A percentile compares a stretch with the other conserved stretches of the same genome.
These are phyloP conservation scores for Paraleonurus japonicus DNA, from an alignment of 257 asterid species.

Conservation along the genomic window DNA sequence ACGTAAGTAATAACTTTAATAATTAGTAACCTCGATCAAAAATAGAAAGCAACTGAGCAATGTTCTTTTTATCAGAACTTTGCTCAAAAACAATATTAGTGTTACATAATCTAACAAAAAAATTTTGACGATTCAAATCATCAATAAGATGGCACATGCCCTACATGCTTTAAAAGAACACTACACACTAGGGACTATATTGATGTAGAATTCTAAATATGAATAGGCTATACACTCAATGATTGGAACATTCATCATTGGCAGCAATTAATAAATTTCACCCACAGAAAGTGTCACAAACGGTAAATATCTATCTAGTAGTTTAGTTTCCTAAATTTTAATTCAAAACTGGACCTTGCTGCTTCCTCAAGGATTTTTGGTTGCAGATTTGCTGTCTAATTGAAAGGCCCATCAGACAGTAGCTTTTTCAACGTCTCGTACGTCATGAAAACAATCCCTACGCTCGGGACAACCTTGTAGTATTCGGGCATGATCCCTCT, in stretches of 20 bases:
- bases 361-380: slow-evolving; percentile 11
- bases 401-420: slow-evolving; percentile 54
- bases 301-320: slow-evolving; percentile 29
- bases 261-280: slow-evolving; percentile 41
- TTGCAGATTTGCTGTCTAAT: slow-evolving; percentile 23
- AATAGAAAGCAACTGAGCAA: not conserved
- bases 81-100: slow-evolving; percentile 10
- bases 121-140: slow-evolving; percentile 22
- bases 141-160: slow-evolving; percentile 20
- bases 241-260: slow-evolving; percentile 26
- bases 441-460: slow-evolving; percentile 93
- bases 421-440: slow-evolving; percentile 82
- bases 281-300: slow-evolving; percentile 18
- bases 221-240: slow-evolving; percentile 48
- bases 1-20: not conserved
- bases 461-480: slow-evolving; percentile 93
- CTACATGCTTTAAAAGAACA: slow-evolving; percentile 15
- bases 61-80: not conserved
- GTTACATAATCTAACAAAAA: slow-evolving; percentile 14
- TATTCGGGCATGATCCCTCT: slow-evolving; percentile 95
- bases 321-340: slow-evolving; percentile 22
- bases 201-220: slow-evolving; percentile 23
- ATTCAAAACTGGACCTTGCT: slow-evolving; percentile 38
- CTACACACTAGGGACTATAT: slow-evolving; percentile 25
- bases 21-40: not conserved